phyloP scores from a whole-genome alignment of 768 basidiomycete species.

The Leucosporidium scottii region DNA sequence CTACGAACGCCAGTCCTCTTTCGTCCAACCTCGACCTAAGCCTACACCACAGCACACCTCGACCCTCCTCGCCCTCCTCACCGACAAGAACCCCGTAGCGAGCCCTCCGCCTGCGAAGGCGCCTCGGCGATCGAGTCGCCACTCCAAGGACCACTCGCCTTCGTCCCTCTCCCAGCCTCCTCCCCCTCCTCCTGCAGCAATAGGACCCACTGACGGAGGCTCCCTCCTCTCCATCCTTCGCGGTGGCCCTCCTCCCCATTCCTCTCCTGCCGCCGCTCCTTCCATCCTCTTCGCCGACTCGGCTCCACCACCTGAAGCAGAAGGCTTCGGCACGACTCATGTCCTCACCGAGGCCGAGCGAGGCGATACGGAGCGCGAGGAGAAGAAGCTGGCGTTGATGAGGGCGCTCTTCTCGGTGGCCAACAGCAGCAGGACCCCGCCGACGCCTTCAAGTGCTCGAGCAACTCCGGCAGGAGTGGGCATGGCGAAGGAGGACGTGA shows the following conservation, averaged over 20 bases:
- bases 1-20: conserved; percentile 27
- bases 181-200: background rate
- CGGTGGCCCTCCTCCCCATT: background rate
- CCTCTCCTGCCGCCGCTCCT: background rate
- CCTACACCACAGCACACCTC: conserved; percentile 6
- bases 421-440: conserved; percentile 3
- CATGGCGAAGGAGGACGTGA: too few relatives aligned
- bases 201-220: background rate
- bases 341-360: background rate
- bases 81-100: conserved; percentile 5
- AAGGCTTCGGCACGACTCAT: background rate
- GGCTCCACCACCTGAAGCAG: conserved; percentile 7
- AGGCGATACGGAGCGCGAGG: conserved; percentile 16
- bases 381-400: conserved; percentile 26
- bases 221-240: conserved; percentile 1
- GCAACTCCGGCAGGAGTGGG: too few relatives aligned
- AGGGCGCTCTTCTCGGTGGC: conserved; percentile 19
- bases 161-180: background rate
- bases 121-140: background rate
- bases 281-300: conserved; percentile 7
- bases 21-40: conserved; percentile 27
- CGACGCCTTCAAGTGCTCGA: background rate
- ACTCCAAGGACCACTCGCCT: background rate
- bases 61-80: conserved; percentile 22
- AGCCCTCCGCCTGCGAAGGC: conserved; percentile 4